Percentiles rank a stretch among this genome's conserved stretches.
Evolutionary conservation across 345 rosid genomes (phyloP).

Genomic region (Geranium brycei): DNA sequence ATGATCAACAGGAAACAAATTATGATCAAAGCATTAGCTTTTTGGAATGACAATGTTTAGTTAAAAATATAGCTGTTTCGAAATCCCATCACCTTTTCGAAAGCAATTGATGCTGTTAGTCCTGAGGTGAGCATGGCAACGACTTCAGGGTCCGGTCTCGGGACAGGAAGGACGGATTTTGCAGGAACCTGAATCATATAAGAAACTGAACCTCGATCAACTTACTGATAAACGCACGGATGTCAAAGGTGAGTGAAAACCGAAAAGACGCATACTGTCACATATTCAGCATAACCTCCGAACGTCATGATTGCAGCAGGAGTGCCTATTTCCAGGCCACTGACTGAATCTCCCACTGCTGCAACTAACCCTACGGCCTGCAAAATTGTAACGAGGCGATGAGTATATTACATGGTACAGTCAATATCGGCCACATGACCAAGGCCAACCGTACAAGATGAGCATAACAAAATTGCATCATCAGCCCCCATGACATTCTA

Average conservation of each 20-base stretch:
- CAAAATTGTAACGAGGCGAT: too few species aligned
- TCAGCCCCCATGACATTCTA: too few species aligned
- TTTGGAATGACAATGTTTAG: too few species aligned
- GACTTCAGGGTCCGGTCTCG: conserved; percentile 92
- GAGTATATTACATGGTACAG: neutral
- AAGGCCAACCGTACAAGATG: neutral
- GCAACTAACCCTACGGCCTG: conserved; percentile 91
- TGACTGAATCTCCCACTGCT: conserved; percentile 73
- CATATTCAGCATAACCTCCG: conserved; percentile 83
- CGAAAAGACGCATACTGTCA: conserved; percentile 23
- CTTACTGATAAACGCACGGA: neutral
- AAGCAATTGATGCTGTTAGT: conserved; percentile 82
- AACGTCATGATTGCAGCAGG: conserved; percentile 88
- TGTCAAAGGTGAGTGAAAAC: neutral
- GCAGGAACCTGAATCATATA: conserved; percentile 41
- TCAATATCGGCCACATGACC: neutral
- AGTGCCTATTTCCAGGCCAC: conserved; percentile 58
- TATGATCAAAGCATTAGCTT: too few species aligned
- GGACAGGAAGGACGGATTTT: conserved; percentile 72
- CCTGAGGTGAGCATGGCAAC: conserved; percentile 99
- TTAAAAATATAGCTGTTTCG: too few species aligned
- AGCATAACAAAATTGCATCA: too few species aligned
- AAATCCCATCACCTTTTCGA: conserved; percentile 53
- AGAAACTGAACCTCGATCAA: conserved; percentile 1
- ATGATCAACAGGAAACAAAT: too few species aligned